Conservation (phyloP, 306 rosid species). For the Cyclanthera cordifolia region DNA sequence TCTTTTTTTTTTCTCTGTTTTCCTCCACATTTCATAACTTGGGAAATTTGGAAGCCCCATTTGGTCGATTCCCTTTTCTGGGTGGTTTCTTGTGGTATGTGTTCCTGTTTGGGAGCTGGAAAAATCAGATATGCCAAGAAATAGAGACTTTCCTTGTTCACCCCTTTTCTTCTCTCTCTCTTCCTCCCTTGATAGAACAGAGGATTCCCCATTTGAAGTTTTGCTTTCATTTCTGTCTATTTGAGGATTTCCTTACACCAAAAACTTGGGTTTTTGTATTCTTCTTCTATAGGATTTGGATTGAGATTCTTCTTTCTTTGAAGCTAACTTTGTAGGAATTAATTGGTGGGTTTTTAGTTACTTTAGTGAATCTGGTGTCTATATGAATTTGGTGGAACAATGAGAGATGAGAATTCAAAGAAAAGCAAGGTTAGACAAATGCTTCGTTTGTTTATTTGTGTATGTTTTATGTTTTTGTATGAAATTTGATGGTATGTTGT, state of each 20-base stretch:
- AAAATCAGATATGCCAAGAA: constrained; percentile 25
- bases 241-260: neutral
- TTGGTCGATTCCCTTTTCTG: constrained; percentile 9
- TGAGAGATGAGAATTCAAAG: constrained; percentile 93
- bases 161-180: constrained; percentile 21
- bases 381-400: constrained; percentile 75
- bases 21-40: neutral
- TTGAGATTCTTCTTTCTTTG: neutral
- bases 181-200: constrained; percentile 24
- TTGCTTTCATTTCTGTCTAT: constrained; percentile 11
- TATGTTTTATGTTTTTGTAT: constrained; percentile 32
- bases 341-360: constrained; percentile 16
- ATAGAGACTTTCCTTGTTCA: constrained; percentile 25
- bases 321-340: neutral
- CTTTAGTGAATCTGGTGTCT: constrained; percentile 23
- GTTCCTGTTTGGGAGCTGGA: constrained; percentile 21
- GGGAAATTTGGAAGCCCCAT: constrained; percentile 3
- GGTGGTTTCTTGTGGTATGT: neutral
- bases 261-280: neutral
- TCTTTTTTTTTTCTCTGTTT: constrained; percentile 21
- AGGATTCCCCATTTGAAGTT: constrained; percentile 20
- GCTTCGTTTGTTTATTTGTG: constrained; percentile 13
- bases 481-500: constrained; percentile 12
- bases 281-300: neutral
- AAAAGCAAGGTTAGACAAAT: constrained; percentile 86